Evolutionary conservation across 192 early-diverging fungal species (phyloP).

Genomic region (Coemansia erecta): DNA sequence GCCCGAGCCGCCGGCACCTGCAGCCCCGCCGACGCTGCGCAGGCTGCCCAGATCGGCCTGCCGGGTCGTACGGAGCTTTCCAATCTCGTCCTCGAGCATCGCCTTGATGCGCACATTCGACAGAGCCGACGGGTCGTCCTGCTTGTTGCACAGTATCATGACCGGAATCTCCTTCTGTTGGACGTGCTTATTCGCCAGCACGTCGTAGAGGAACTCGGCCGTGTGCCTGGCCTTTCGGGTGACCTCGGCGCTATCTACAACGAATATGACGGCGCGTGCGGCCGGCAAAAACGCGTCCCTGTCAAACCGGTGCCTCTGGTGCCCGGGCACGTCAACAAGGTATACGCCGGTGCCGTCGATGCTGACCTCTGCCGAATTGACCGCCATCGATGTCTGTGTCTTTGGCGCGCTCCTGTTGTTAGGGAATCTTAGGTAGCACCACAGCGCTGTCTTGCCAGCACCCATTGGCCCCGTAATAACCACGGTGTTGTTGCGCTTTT

Average conservation of each 20-base stretch:
- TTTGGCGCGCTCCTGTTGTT: conserved; percentile 15
- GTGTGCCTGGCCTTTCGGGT: conserved; percentile 54
- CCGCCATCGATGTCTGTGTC: conserved; percentile 43
- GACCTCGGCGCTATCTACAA: conserved; percentile 71
- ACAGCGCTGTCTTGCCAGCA: conserved; percentile 42
- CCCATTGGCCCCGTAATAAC: conserved; percentile 35
- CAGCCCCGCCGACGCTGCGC: conserved; percentile 1
- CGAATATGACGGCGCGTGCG: conserved; percentile 71
- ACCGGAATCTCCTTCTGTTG: conserved; percentile 60
- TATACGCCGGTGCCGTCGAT: conserved; percentile 25
- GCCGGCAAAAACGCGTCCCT: conserved; percentile 67
- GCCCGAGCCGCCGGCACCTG: background rate
- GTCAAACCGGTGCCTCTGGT: conserved; percentile 75
- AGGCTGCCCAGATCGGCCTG: conserved; percentile 35
- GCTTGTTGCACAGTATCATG: conserved; percentile 82
- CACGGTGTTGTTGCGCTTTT: conserved; percentile 24
- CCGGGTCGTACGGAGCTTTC: conserved; percentile 25
- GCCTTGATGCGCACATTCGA: conserved; percentile 63
- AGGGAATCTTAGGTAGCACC: conserved; percentile 39
- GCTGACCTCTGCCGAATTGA: conserved; percentile 25
- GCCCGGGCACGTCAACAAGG: conserved; percentile 86
- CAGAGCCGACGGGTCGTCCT: conserved; percentile 70
- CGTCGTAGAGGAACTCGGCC: conserved; percentile 81
- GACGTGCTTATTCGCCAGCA: conserved; percentile 65
- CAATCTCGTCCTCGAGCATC: conserved; percentile 77